Base-by-base conservation (phyloP, 2,329 filamentous ascomycete species). In the Aureobasidium sp. region DNA sequence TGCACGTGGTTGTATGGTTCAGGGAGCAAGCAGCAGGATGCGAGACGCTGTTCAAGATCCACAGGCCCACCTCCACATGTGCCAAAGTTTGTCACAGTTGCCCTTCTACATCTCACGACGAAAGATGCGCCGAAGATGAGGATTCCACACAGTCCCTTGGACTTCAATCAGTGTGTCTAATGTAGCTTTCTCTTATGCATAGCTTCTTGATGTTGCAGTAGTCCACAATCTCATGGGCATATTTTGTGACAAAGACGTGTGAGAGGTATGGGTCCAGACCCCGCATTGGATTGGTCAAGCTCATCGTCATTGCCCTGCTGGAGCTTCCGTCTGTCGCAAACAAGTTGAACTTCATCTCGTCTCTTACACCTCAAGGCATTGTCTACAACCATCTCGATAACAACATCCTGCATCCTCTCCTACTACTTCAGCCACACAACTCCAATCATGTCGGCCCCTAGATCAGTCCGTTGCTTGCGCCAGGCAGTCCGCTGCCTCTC, bases 401-500 rank as follows among this genome's bases (percentile, higher is more conserved):
- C 30, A 48, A 13, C 21, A 39, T 3, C 54, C 16, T 16, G 10
- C 13, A 13, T 34, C 32, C 4, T 7, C 13, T 11, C 47, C 16
- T 5, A 9, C 7, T n/a, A 15, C 25, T 16, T 27, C 34, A n/a
- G 16, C 10, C 21, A 29, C 15, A 27, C 58, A 42, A 25, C 1
- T 4, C 13, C 44, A 10, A 42, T 7, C 21, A 70, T 70, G 68
- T 69, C 67, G 32, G 64, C 67, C 11, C 65, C 66, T 47, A 60
- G 65, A 62, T 63, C 66, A 25, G 62, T 59, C 25, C 67, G 68
- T 44, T 52, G 69, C 53, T 45, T 68, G 45, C 66, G 62, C 61
- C 66, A 67, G 62, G 63, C 64, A 29, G 44, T 63, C 49, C 66
- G 67, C 48, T 63, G 45, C 53, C 61, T 65, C 47, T 63, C 67